These are phyloP conservation scores for Alternaria longipes DNA, from an alignment of 2,329 filamentous ascomycete genomes.

Conservation along the genomic window DNA sequence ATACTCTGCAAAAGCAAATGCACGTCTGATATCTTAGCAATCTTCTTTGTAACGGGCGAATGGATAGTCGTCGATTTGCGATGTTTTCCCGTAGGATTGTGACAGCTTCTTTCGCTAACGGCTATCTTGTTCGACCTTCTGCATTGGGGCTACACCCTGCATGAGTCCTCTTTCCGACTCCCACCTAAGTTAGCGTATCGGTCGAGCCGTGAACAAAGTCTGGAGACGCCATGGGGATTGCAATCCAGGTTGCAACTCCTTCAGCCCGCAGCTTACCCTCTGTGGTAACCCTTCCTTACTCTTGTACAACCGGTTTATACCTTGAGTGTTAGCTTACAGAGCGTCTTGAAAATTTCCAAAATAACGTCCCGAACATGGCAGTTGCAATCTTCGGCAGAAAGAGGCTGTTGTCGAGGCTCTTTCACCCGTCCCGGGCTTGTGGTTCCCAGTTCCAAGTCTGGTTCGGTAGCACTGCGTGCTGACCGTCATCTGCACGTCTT, in stretches of 20 bases:
- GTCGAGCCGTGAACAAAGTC: conserved; percentile 12
- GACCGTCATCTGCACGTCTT: conserved; percentile 41
- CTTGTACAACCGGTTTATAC: background rate
- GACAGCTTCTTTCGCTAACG: conserved; percentile 16
- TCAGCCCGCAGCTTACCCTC: background rate
- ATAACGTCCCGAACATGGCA: conserved; percentile 1
- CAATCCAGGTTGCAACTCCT: background rate
- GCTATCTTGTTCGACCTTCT: conserved; percentile 26
- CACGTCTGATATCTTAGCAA: background rate
- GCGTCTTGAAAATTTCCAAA: conserved; percentile 17
- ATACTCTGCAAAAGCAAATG: conserved; percentile 4
- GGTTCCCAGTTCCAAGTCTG: conserved; percentile 27
- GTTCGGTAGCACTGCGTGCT: conserved; percentile 41
- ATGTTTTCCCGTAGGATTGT: conserved; percentile 26
- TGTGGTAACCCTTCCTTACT: conserved; percentile 9
- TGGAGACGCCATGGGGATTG: background rate
- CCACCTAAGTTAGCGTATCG: conserved; percentile 8
- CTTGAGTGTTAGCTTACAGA: conserved; percentile 10
- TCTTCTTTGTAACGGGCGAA: conserved; percentile 14
- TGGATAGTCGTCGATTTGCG: conserved; percentile 6
- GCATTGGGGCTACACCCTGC: conserved; percentile 18
- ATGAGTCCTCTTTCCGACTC: conserved; percentile 7
- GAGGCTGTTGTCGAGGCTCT: conserved; percentile 10
- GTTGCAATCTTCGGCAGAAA: background rate
- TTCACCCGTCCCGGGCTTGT: conserved; percentile 14